Percentiles rank a stretch among this genome's conserved stretches.
Evolutionary conservation across 192 early-diverging fungal species (phyloP).

Genomic region (Backusella psychrophila): DNA sequence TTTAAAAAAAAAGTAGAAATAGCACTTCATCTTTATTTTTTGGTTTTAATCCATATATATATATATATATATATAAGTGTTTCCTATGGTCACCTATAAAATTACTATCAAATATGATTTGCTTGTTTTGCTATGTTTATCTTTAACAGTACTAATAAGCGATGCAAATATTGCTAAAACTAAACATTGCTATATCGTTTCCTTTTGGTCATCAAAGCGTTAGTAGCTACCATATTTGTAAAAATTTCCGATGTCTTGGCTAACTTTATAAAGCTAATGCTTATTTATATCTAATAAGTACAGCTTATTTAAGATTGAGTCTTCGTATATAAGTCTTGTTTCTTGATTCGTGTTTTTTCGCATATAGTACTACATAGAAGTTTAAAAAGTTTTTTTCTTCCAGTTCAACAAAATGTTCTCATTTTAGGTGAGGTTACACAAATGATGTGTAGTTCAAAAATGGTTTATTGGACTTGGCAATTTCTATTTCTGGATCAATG

Average conservation of each 20-base stretch:
- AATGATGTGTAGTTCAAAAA: not conserved
- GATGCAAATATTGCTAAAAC: not conserved
- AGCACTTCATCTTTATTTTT: not conserved
- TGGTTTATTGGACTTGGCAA: not conserved
- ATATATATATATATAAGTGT: not conserved
- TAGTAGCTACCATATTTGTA: not conserved
- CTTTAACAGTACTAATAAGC: too few relatives aligned
- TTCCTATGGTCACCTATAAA: not conserved
- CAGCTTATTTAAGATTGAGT: not conserved
- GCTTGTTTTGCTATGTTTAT: not conserved
- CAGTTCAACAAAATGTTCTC: not conserved
- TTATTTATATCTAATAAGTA: not conserved
- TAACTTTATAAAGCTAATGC: not conserved
- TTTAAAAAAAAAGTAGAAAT: not conserved
- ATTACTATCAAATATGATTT: not conserved
- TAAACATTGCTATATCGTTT: too few relatives aligned
- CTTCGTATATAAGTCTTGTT: not conserved
- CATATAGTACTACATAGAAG: not conserved
- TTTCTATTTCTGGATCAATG: not conserved
- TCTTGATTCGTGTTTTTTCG: not conserved
- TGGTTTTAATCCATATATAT: not conserved
- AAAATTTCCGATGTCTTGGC: not conserved
- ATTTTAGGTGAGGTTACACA: not conserved
- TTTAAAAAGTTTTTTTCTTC: not conserved
- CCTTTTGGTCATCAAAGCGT: not conserved